Evolutionary conservation across 495 filamentous ascomycete genomes (phyloP).

Genomic region (Penicillium bialowiezense): DNA sequence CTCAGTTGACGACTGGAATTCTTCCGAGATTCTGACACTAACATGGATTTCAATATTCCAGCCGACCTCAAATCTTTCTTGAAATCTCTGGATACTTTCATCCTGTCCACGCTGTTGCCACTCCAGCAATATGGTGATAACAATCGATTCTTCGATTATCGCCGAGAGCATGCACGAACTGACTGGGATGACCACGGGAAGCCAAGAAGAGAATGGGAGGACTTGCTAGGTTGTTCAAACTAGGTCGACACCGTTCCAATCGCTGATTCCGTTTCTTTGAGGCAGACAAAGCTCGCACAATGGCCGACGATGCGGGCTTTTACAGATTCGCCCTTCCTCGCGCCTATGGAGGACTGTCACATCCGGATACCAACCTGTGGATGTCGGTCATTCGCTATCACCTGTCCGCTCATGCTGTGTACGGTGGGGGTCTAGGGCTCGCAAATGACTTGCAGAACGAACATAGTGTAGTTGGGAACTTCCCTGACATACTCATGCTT

Average conservation of each 20-base stretch:
- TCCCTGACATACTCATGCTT: conserved; percentile 57
- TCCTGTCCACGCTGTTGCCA: conserved; percentile 48
- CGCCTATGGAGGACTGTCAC: conserved; percentile 50
- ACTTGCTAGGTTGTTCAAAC: conserved; percentile 29
- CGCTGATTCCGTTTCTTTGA: not conserved
- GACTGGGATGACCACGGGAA: conserved; percentile 53
- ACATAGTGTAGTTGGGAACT: conserved; percentile 57
- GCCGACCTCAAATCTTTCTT: conserved; percentile 44
- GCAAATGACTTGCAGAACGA: conserved; percentile 63
- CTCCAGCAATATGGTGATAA: conserved; percentile 52
- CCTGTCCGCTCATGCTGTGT: conserved; percentile 44
- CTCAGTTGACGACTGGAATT: too few species aligned
- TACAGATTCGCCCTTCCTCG: conserved; percentile 53
- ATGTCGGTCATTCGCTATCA: conserved; percentile 60
- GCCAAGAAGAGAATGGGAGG: conserved; percentile 55
- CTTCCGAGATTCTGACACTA: conserved; percentile 1
- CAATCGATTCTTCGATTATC: conserved; percentile 60
- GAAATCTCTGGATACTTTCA: conserved; percentile 50
- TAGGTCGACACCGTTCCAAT: not conserved
- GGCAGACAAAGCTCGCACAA: conserved; percentile 32
- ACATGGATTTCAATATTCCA: conserved; percentile 58
- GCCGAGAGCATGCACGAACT: conserved; percentile 55
- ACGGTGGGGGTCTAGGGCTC: conserved; percentile 49
- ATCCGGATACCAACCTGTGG: conserved; percentile 52
- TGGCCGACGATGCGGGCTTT: conserved; percentile 55